Evolutionary conservation across 257 asterid species (phyloP), one percentile per base, ranked within the genome.

Genomic region (Solanum tacnaense): DNA sequence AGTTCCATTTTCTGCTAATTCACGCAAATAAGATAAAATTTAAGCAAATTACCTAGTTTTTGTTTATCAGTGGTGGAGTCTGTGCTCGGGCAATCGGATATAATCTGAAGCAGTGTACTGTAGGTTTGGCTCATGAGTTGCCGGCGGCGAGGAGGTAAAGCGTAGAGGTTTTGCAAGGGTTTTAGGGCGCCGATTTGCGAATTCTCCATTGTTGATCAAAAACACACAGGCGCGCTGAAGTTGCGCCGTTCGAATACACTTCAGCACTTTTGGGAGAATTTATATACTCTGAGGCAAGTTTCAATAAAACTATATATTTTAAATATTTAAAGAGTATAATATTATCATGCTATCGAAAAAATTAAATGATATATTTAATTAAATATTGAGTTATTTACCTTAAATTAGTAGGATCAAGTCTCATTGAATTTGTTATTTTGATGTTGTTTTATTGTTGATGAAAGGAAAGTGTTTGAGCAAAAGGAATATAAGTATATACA

Each of bases 81-180:
- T 4, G 84, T 74, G 84, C 88, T 70, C 86, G 39, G 86, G 89
- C 91, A 92, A 89, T 87, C 92, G 16, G 95, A 92, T 58, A 96
- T 67, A 83, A 93, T 87, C 71, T 79, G 88, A 62, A 85, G 12
- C 39, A 95, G 90, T n/a, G 92, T 81, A 86, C 31, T 84, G 88
- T 86, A 91, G 34, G 98, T 95, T 25, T 92, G 90, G 91, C 99
- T 95, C 39, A 88, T 93, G 60, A 95, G 89, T 8, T 94, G 93
- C 9, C 98, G 98, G 34, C 93, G 92, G 82, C 49, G 89, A 41
- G 88, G 91, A 73, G 91, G 84, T 36, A 88, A 25, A 84, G 39
- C 31, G 7, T 84, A 29, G 36, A 88, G 88, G 76, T 88, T 60
- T 67, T 86, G 81, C 16, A 92, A 56, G 68, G 92, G 89, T 81